phyloP scores from a whole-genome alignment of 306 rosid genomes.

The Potentilla sterilis region DNA sequence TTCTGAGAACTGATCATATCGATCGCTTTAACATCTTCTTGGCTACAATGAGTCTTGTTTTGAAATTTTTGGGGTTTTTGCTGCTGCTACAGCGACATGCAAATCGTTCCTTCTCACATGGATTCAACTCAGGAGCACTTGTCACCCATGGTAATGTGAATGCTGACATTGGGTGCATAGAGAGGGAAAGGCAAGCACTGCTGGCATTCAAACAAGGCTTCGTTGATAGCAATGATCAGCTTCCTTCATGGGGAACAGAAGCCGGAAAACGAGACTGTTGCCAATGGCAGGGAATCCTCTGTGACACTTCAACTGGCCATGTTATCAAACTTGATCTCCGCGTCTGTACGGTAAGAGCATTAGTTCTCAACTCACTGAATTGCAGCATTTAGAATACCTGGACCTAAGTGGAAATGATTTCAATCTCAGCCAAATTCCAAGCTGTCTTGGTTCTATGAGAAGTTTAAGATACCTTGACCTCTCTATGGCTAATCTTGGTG shows the following conservation, averaged over 20 bases:
- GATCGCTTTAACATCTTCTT: not conserved
- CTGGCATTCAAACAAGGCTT: not conserved
- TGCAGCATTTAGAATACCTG: conserved; percentile 2
- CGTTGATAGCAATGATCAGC: not conserved
- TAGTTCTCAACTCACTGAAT: not conserved
- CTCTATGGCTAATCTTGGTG: not conserved
- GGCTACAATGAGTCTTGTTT: not conserved
- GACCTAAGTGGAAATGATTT: not conserved
- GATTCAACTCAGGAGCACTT: not conserved
- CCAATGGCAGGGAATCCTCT: not conserved
- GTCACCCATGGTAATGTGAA: not conserved
- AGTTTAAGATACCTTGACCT: conserved; percentile 18
- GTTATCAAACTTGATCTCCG: not conserved
- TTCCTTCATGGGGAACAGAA: not conserved
- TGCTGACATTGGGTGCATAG: not conserved
- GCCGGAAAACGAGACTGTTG: not conserved
- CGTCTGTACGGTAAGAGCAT: not conserved
- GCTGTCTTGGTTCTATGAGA: not conserved
- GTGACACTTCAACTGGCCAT: not conserved
- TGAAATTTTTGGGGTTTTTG: not conserved
- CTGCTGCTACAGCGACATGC: not conserved
- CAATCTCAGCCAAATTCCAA: not conserved
- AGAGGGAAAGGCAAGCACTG: not conserved
- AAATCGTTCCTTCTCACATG: not conserved
- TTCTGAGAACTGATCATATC: not conserved